Evolutionary conservation across 495 filamentous ascomycete genomes (phyloP).

Genomic region (Xylaria venustula): DNA sequence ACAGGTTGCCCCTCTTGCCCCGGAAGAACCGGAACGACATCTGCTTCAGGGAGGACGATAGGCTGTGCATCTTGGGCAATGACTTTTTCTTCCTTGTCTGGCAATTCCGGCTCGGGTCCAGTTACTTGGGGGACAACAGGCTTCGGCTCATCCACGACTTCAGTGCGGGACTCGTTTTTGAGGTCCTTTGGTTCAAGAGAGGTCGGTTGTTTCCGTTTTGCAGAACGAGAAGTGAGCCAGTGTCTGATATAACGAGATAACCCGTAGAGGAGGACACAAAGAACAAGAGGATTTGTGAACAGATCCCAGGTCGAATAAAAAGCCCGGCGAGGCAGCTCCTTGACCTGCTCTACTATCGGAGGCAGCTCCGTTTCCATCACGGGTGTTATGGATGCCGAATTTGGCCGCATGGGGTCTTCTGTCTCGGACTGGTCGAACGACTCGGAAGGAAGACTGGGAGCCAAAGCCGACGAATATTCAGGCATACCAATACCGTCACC

Average conservation of each 20-base stretch:
- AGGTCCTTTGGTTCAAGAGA: slow-evolving; percentile 21
- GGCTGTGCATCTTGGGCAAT: not conserved
- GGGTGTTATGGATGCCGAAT: too few relatives aligned
- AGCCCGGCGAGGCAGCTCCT: slow-evolving; percentile 35
- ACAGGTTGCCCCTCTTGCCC: slow-evolving; percentile 35
- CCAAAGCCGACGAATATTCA: slow-evolving; percentile 18
- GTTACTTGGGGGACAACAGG: too few relatives aligned
- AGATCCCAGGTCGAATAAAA: slow-evolving; percentile 40
- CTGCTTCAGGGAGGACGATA: slow-evolving; percentile 32
- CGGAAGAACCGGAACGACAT: slow-evolving; percentile 36
- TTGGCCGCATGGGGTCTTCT: slow-evolving; percentile 18
- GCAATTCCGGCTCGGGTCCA: slow-evolving; percentile 25
- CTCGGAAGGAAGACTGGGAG: slow-evolving; percentile 23
- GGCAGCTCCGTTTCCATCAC: slow-evolving; percentile 22
- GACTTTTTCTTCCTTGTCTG: not conserved
- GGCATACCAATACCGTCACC: slow-evolving; percentile 27
- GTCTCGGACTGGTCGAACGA: slow-evolving; percentile 17
- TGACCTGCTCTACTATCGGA: slow-evolving; percentile 34
- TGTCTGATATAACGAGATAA: slow-evolving; percentile 36
- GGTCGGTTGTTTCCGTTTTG: slow-evolving; percentile 15
- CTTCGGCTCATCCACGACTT: not conserved
- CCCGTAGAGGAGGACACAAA: slow-evolving; percentile 35
- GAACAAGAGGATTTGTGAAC: slow-evolving; percentile 46
- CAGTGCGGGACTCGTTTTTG: not conserved
- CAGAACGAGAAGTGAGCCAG: slow-evolving; percentile 18